Base-by-base conservation (phyloP, 352 stramenopile genomes). In the Phytophthora boehmeriae region DNA sequence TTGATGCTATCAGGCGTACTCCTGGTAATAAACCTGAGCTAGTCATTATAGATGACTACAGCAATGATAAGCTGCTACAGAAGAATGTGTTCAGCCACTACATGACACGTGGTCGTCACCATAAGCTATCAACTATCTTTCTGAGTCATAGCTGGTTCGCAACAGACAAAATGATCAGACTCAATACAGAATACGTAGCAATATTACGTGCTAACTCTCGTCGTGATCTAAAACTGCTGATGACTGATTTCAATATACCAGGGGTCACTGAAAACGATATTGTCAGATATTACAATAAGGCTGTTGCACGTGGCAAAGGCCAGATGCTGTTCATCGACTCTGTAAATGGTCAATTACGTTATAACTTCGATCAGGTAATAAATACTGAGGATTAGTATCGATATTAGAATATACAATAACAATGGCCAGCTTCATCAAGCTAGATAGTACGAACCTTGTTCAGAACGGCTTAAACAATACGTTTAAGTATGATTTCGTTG, bases 11-110 rank as follows among this genome's bases (percentile, higher is more conserved):
- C 9, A 4, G 47, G 13, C 32, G 10, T 2, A 44, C 32, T 3
- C 44, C 44, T 51, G 19, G 39, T 41, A 54, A 52, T n/a, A 30
- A 59, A 65, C 14, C 28, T 41, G 49, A 66, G 32, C 19, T 66
- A 11, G 49, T 66, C 0, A 25, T 66, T 19, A 66, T 66, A 6
- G 59, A 66, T 43, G 50, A 66, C 17, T 66, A 66, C 17, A 20
- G n/a, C 0, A 53, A 53, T 20, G 59, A 60, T 51, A 30, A 48
- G 16, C 11, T 36, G 1, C 51, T 67, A 0, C 59, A 44, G 30
- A 54, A 54, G 30, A 54, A 54, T 32, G 30, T 54, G 10, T 54
- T 54, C 27, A 54, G 47, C 43, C 8, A 19, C 1, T 54, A 19
- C 32, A 20, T 44, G 5, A 54, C 19, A 8, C 1, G 44, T 25